A percentile compares a stretch with the other conserved stretches of the same genome.
Evolutionary conservation across 2,329 filamentous ascomycete genomes (phyloP).

Genomic region (Calonectria pteridis): DNA sequence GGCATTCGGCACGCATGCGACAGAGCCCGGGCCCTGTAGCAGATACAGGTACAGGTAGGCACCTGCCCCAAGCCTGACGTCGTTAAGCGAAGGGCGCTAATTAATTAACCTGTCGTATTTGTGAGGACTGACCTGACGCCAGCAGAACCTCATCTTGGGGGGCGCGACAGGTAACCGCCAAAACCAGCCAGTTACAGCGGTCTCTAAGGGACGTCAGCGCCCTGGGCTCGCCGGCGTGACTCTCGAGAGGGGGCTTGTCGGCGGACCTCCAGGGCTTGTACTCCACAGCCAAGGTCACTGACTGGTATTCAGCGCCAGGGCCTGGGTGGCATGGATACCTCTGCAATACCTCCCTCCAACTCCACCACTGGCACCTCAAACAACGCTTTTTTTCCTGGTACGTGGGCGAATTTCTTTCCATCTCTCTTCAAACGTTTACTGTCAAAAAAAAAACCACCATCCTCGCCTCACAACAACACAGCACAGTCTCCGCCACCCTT

Average conservation of each 20-base stretch:
- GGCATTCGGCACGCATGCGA: constrained; percentile 9
- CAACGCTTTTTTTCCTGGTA: constrained; percentile 21
- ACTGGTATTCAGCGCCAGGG: background rate
- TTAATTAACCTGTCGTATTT: background rate
- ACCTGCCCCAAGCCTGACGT: background rate
- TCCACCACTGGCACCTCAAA: constrained; percentile 20
- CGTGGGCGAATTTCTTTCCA: constrained; percentile 30
- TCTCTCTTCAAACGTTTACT: constrained; percentile 25
- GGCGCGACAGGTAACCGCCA: background rate
- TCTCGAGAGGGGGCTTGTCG: constrained; percentile 10
- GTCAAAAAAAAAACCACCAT: constrained; percentile 32
- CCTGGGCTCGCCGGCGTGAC: constrained; percentile 13
- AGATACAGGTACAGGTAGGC: background rate
- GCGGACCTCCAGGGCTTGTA: constrained; percentile 17
- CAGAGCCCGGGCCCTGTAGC: constrained; percentile 2
- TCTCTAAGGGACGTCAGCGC: constrained; percentile 18
- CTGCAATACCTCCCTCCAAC: constrained; percentile 6
- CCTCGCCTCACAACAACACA: constrained; percentile 18
- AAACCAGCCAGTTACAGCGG: background rate
- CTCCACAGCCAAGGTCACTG: constrained; percentile 5
- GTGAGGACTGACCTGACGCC: constrained; percentile 5
- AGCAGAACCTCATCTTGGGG: background rate
- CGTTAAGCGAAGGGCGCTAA: constrained; percentile 1
- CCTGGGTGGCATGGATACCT: constrained; percentile 5
- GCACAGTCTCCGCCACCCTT: constrained; percentile 13